These are phyloP conservation scores for Astraeus odoratus DNA, from an alignment of 768 basidiomycete species.

Conservation along the genomic window DNA sequence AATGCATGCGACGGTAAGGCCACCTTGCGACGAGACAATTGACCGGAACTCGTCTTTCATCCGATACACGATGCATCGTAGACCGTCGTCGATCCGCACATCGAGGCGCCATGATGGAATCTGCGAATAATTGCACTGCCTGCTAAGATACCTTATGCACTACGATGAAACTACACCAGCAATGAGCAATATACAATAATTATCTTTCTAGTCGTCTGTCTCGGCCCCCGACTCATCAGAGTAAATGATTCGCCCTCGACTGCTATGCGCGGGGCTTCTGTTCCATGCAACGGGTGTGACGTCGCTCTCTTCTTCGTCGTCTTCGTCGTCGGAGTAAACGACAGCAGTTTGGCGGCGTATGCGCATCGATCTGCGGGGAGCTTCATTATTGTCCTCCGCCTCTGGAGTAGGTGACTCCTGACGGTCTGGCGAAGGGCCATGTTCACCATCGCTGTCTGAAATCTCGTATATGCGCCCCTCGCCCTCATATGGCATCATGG, in stretches of 20 bases:
- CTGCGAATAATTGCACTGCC: no score
- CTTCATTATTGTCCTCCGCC: background rate
- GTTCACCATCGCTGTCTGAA: constrained; percentile 9
- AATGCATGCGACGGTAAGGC: no score
- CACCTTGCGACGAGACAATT: no score
- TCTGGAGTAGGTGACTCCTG: background rate
- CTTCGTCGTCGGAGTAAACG: constrained; percentile 19
- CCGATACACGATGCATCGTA: no score
- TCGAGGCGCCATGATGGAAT: no score
- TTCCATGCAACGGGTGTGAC: no score
- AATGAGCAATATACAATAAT: constrained; percentile 2
- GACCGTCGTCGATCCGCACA: no score
- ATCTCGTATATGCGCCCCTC: constrained; percentile 22
- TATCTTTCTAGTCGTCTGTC: constrained; percentile 4
- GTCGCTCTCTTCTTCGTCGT: constrained; percentile 7
- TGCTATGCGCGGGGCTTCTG: background rate
- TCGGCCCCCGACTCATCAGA: constrained; percentile 23
- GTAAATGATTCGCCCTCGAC: constrained; percentile 6
- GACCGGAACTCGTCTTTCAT: no score
- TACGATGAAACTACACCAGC: background rate
- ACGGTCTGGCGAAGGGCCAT: background rate
- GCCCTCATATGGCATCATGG: background rate
- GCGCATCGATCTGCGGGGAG: background rate
- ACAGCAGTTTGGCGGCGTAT: background rate
- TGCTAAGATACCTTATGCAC: no score